Percentiles rank a stretch among this genome's conserved stretches.
Conservation (phyloP, 1,284 basidiomycete genomes). For the Vanrija humicola region DNA sequence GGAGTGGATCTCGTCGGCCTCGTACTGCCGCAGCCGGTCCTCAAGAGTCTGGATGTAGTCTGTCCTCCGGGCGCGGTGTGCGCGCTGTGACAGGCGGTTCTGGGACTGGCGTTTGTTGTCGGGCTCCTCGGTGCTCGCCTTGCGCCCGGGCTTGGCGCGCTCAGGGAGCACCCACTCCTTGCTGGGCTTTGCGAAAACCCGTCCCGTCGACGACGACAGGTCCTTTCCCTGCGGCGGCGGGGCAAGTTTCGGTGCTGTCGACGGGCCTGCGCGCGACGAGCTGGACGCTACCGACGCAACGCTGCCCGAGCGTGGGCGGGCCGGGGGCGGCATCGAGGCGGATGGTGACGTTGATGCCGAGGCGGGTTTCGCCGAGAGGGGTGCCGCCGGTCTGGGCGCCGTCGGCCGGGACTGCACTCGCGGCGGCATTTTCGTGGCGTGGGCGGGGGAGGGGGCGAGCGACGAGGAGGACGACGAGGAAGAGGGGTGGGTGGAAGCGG, state of each 20-base stretch:
- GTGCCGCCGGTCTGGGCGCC: neutral
- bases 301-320: neutral
- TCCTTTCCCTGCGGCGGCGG: constrained; percentile 31
- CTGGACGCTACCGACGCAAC: neutral
- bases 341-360: neutral
- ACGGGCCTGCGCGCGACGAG: neutral
- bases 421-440: constrained; percentile 9
- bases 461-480: neutral
- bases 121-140: constrained; percentile 71
- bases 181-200: constrained; percentile 56
- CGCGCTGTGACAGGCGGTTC: constrained; percentile 78
- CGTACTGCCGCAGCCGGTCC: constrained; percentile 77
- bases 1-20: constrained; percentile 83
- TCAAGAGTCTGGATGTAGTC: constrained; percentile 85
- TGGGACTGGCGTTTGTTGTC: constrained; percentile 42
- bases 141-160: constrained; percentile 81
- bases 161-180: constrained; percentile 89
- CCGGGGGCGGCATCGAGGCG: neutral
- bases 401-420: constrained; percentile 1
- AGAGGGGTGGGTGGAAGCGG: constrained; percentile 2
- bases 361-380: neutral
- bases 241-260: neutral
- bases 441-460: neutral
- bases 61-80: constrained; percentile 85
- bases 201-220: constrained; percentile 45